A percentile compares a stretch with the other conserved stretches of the same genome.
Evolutionary conservation across 2,329 filamentous ascomycete species (phyloP).

Genomic region (Sclerotinia sclerotiorum): DNA sequence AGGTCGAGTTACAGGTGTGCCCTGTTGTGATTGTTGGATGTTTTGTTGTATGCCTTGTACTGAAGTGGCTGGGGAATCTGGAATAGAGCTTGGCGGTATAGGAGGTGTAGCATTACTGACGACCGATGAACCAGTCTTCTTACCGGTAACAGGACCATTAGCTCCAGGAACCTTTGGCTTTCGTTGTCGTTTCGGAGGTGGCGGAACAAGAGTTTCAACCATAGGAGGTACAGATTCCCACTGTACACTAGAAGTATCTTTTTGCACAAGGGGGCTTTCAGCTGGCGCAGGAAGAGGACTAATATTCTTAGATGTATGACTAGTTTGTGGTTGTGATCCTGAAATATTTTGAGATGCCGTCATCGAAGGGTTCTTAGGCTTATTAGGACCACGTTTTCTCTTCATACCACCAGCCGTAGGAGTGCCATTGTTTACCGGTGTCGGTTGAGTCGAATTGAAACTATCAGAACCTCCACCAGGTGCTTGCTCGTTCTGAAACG

Average conservation of each 20-base stretch:
- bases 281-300: slow-evolving; percentile 25
- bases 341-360: slow-evolving; percentile 23
- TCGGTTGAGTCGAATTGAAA: slow-evolving; percentile 30
- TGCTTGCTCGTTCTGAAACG: slow-evolving; percentile 34
- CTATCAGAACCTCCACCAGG: slow-evolving; percentile 25
- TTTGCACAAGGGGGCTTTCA: slow-evolving; percentile 29
- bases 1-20: slow-evolving; percentile 34
- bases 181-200: slow-evolving; percentile 45
- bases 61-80: slow-evolving; percentile 35
- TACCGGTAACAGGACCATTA: slow-evolving; percentile 32
- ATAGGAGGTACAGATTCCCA: slow-evolving; percentile 32
- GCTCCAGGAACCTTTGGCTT: slow-evolving; percentile 41
- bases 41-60: slow-evolving; percentile 28
- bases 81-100: slow-evolving; percentile 36
- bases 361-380: slow-evolving; percentile 31
- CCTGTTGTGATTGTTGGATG: slow-evolving; percentile 15
- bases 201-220: slow-evolving; percentile 36
- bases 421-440: slow-evolving; percentile 28
- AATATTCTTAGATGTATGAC: slow-evolving; percentile 10
- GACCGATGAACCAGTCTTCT: slow-evolving; percentile 33
- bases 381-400: slow-evolving; percentile 35
- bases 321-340: slow-evolving; percentile 24
- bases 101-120: slow-evolving; percentile 37
- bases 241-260: slow-evolving; percentile 32
- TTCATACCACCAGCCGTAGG: slow-evolving; percentile 31